A percentile compares a stretch with the other conserved stretches of the same genome.
phyloP scores from a whole-genome alignment of 352 stramenopile genomes.

The Phytophthora ohioensis region DNA sequence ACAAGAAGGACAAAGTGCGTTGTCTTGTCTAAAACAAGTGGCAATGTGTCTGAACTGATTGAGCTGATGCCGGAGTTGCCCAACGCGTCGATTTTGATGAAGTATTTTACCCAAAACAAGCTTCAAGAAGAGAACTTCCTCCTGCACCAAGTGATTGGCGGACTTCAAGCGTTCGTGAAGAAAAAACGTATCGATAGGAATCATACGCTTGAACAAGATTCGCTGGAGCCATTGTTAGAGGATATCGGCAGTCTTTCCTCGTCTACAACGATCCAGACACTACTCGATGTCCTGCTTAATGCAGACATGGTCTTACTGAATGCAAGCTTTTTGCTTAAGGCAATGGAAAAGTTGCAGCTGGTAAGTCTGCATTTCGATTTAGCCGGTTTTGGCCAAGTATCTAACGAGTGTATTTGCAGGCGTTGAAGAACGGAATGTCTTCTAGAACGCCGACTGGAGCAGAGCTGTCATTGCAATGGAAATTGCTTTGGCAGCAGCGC shows the following conservation, averaged over 20 bases:
- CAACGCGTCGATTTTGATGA: slow-evolving; percentile 73
- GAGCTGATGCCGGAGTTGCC: slow-evolving; percentile 63
- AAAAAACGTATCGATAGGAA: slow-evolving; percentile 53
- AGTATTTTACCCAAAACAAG: slow-evolving; percentile 89
- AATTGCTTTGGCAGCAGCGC: slow-evolving; percentile 71
- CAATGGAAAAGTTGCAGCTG: slow-evolving; percentile 67
- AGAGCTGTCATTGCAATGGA: slow-evolving; percentile 73
- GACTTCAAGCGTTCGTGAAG: slow-evolving; percentile 77
- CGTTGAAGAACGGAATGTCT: slow-evolving; percentile 61
- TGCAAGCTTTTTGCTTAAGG: slow-evolving; percentile 67
- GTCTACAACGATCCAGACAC: slow-evolving; percentile 67
- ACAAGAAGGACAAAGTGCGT: slow-evolving; percentile 59
- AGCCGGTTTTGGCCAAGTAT: not conserved
- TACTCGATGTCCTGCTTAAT: slow-evolving; percentile 78
- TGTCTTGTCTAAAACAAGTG: slow-evolving; percentile 50
- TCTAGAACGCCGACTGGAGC: slow-evolving; percentile 64
- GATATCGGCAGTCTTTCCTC: slow-evolving; percentile 75
- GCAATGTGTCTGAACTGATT: slow-evolving; percentile 59
- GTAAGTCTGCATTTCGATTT: slow-evolving; percentile 39
- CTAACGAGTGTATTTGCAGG: slow-evolving; percentile 42
- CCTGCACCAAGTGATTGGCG: slow-evolving; percentile 80
- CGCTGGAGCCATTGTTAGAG: slow-evolving; percentile 60
- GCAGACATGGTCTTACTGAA: slow-evolving; percentile 67
- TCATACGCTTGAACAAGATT: slow-evolving; percentile 61
- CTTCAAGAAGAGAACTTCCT: slow-evolving; percentile 90